Percentiles rank a stretch among this genome's conserved stretches.
These are phyloP conservation scores for Phytophthora hybrid DNA, from an alignment of 352 stramenopile genomes.

Conservation along the genomic window DNA sequence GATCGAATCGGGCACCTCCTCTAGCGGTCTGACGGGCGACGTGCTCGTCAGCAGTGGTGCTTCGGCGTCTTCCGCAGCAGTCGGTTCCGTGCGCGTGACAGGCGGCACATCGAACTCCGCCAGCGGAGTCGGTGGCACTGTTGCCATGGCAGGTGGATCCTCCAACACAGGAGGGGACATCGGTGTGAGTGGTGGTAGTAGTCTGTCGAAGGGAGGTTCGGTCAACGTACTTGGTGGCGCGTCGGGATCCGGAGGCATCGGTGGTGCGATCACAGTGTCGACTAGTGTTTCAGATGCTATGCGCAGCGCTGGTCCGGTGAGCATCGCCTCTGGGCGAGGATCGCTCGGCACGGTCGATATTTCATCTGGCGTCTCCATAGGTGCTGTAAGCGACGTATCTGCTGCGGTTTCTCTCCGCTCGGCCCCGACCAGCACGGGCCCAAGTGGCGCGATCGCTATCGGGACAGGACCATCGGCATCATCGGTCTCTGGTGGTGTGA, in stretches of 20 bases:
- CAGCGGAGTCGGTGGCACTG: constrained; percentile 11
- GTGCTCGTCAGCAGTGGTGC: constrained; percentile 22
- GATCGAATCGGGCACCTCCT: constrained; percentile 15
- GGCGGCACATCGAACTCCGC: constrained; percentile 13
- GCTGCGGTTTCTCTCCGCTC: constrained; percentile 27
- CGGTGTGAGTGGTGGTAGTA: constrained; percentile 13
- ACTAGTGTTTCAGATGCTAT: constrained; percentile 26
- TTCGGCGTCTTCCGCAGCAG: constrained; percentile 12
- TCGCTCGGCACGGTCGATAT: constrained; percentile 32
- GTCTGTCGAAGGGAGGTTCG: constrained; percentile 34
- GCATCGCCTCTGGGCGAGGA: constrained; percentile 21
- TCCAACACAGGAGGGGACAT: constrained; percentile 18
- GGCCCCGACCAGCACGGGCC: constrained; percentile 21
- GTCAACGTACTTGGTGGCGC: constrained; percentile 25
- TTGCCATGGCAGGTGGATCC: constrained; percentile 7
- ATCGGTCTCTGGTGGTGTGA: constrained; percentile 26
- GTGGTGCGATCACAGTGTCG: constrained; percentile 16
- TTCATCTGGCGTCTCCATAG: constrained; percentile 17
- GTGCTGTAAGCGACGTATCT: constrained; percentile 18
- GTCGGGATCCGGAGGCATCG: constrained; percentile 7
- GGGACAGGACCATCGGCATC: constrained; percentile 18
- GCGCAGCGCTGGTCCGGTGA: constrained; percentile 30
- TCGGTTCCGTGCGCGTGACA: constrained; percentile 13
- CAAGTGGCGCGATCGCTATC: constrained; percentile 19
- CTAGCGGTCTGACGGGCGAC: constrained; percentile 10